Evolutionary conservation across 441 rosid genomes (phyloP), one percentile per base, ranked within the genome.

Genomic region (Capsella rubella): DNA sequence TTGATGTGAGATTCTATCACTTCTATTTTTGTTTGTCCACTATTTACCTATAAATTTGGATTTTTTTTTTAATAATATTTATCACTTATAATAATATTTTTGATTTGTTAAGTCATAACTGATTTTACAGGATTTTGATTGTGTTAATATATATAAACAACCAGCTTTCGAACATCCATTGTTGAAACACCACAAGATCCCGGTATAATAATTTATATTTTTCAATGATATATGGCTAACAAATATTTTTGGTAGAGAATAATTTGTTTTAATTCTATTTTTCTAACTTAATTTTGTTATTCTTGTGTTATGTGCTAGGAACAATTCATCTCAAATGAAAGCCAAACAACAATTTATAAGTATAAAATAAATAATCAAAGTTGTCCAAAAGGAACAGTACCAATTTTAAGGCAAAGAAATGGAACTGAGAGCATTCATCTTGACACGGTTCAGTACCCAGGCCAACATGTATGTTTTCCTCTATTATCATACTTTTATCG

Each of bases 141-240:
- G 72, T 65, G 46, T 74, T 47, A 67, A 74, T 45, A 74, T 66
- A 65, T 55, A 56, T 43, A 65, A 65, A 49, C 78, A 74, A 49
- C 78, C 78, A 0, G 78, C 78, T 35, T 66, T 74, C 6, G 53
- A 58, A 65, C 67, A 74, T 39, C 52, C 66, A 35, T 0, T 49
- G n/a, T 18, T 74, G 28, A 74, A 74, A 50, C 4, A 66, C 27
- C 71, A 73, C 52, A 73, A 54, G 12, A 65, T 73, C 25, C 77
- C 49, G 27, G 77, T 73, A 53, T 45, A 9, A 7, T 13, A 0
- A n/a, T 43, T 29, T 40, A 2, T 2, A 8, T 55, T 32, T 27
- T 14, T 34, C 21, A 42, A 34, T 34, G 9, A 34, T 34, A 34
- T 34, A 34, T 4, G 25, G 25, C 25, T 21, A 21, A 21, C 25